Evolutionary conservation across 495 filamentous ascomycete species (phyloP).

Genomic region (Penicillium odoratum): DNA sequence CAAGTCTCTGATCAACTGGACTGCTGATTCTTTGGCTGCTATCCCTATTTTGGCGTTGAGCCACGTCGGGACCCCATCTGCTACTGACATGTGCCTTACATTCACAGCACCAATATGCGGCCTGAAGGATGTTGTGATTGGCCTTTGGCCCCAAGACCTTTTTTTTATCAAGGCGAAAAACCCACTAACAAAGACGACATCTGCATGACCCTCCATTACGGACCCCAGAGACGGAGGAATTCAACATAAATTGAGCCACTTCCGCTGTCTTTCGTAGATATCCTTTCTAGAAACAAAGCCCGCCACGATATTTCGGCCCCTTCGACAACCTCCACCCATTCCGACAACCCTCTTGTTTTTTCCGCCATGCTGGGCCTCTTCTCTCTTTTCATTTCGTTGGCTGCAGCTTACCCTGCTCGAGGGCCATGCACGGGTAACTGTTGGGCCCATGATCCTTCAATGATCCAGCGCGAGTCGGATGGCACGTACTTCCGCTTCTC

Average conservation of each 20-base stretch:
- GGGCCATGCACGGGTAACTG: conserved; percentile 60
- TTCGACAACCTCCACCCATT: not conserved
- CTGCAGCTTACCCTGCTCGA: conserved; percentile 50
- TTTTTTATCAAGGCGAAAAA: conserved; percentile 12
- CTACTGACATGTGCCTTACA: conserved; percentile 35
- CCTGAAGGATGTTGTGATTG: conserved; percentile 21
- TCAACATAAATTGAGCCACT: conserved; percentile 26
- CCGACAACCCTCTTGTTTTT: conserved; percentile 8
- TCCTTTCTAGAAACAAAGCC: conserved; percentile 4
- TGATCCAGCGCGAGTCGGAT: conserved; percentile 62
- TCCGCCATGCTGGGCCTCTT: conserved; percentile 26
- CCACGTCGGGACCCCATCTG: conserved; percentile 18
- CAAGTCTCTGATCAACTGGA: conserved; percentile 16
- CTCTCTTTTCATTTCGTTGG: conserved; percentile 27
- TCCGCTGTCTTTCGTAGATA: conserved; percentile 3
- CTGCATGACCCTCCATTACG: conserved; percentile 17
- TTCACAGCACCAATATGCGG: conserved; percentile 23
- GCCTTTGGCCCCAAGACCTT: conserved; percentile 22
- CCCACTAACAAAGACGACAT: conserved; percentile 13
- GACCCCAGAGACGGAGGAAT: conserved; percentile 2
- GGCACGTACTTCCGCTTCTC: conserved; percentile 74
- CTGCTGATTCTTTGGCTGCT: conserved; percentile 5
- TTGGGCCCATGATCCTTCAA: conserved; percentile 61
- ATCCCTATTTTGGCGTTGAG: conserved; percentile 24
- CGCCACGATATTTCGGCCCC: not conserved